Base-by-base conservation (phyloP, 2,329 filamentous ascomycete species). In the Dactylonectria estremocensis region DNA sequence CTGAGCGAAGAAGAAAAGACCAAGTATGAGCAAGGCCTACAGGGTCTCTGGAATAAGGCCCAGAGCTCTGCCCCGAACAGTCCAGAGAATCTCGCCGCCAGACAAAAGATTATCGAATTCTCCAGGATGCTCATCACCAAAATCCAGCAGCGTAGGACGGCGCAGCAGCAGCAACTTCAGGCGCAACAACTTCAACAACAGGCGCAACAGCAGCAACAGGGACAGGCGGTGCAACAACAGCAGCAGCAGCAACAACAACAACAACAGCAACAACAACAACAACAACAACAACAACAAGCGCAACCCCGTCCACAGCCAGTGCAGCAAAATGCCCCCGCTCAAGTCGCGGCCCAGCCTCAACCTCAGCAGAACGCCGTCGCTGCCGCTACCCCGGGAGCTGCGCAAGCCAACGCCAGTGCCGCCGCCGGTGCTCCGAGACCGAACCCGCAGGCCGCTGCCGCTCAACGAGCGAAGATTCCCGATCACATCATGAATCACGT, bases 61-160 rank as follows among this genome's bases (percentile, higher is more conserved):
- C 85, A 87, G 65, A 84, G 82, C 20, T 79, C 82, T 1, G 77
- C 84, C 0, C 80, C 83, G 1, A 86, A 86, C 22, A 87, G 87
- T 3, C 72, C 74, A 1, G 83, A 86, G 22, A 85, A 90, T 52
- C 77, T 83, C 24, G 80, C 82, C 0, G 89, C 89, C 0, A 86
- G 85, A 69, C 83, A 84, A 46, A 91, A 90, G 79, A 87, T 92
- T 22, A 77, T 81, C 7, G 88, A 91, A 9, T 91, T 92, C 74
- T 89, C 89, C 0, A 84, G 84, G 49, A 89, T 89, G 78, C 82
- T 92, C 2, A 78, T 84, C 3, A 78, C 77, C 0, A 91, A 90
- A 77, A 83, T 89, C 5, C 83, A 86, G 58, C 76, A 77, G 57
- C 77, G 81, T 18, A 77, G 81, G 33, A 73, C 72, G 2, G 80